These are phyloP conservation scores for Stephanodiscus triporus DNA, from an alignment of 108 stramenopile species.

Conservation along the genomic window DNA sequence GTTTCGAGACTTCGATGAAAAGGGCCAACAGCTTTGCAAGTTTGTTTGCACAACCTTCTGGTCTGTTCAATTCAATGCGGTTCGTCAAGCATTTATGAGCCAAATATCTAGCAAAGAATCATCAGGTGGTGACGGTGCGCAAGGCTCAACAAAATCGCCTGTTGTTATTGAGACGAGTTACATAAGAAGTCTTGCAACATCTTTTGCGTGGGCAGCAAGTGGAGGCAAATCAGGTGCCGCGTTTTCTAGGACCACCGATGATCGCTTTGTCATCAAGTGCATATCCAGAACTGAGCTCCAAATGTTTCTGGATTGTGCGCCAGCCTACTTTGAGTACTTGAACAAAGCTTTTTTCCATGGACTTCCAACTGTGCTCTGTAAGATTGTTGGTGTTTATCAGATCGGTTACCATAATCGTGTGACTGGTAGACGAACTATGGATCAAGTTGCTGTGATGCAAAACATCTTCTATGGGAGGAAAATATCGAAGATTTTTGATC, in stretches of 20 bases:
- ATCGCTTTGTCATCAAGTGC: slow-evolving; percentile 94
- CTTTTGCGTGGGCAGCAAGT: slow-evolving; percentile 86
- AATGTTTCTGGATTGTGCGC: slow-evolving; percentile 97
- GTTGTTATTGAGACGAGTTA: slow-evolving; percentile 82
- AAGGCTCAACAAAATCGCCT: slow-evolving; percentile 11
- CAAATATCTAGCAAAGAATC: slow-evolving; percentile 42
- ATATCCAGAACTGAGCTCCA: slow-evolving; percentile 95
- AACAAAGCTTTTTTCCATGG: slow-evolving; percentile 95
- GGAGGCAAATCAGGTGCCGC: slow-evolving; percentile 94
- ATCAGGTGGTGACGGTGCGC: slow-evolving; percentile 18
- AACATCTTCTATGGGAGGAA: slow-evolving; percentile 94
- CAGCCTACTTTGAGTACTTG: slow-evolving; percentile 97
- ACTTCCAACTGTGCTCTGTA: slow-evolving; percentile 92
- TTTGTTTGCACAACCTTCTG: slow-evolving; percentile 95
- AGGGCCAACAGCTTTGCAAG: slow-evolving; percentile 89
- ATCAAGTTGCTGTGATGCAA: slow-evolving; percentile 90
- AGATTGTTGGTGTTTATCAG: slow-evolving; percentile 97
- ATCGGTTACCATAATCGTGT: slow-evolving; percentile 93
- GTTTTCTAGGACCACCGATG: slow-evolving; percentile 81
- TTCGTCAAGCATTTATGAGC: slow-evolving; percentile 86
- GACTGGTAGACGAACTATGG: slow-evolving; percentile 94
- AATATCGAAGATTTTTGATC: slow-evolving; percentile 89
- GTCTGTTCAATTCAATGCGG: slow-evolving; percentile 96
- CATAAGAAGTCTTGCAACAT: slow-evolving; percentile 81
- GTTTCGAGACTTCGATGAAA: slow-evolving; percentile 91